Conservation (phyloP, 2,329 filamentous ascomycete genomes). For the Apiospora saccharicola region DNA sequence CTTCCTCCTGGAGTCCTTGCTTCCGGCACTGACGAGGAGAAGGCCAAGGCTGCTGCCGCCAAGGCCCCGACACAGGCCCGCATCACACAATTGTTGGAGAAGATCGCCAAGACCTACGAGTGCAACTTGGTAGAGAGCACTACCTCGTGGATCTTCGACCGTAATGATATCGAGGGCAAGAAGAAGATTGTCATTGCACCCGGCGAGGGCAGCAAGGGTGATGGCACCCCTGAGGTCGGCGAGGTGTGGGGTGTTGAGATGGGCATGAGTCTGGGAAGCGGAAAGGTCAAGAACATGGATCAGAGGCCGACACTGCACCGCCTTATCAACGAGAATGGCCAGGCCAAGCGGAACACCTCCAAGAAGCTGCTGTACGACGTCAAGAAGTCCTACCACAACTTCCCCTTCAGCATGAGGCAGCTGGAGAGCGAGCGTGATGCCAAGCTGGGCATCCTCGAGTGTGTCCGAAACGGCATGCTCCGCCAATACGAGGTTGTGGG, state of each 20-base stretch:
- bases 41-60: constrained; percentile 84
- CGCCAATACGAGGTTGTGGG: constrained; percentile 96
- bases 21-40: constrained; percentile 89
- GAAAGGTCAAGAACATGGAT: constrained; percentile 92
- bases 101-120: constrained; percentile 88
- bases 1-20: constrained; percentile 87
- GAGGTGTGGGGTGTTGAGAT: constrained; percentile 99
- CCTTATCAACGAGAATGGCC: constrained; percentile 89
- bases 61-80: constrained; percentile 86
- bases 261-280: constrained; percentile 86
- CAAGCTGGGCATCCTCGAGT: constrained; percentile 96
- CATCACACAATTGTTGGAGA: constrained; percentile 89
- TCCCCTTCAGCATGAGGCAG: constrained; percentile 97
- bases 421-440: constrained; percentile 95
- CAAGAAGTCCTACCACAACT: constrained; percentile 95
- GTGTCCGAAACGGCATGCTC: constrained; percentile 90
- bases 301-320: constrained; percentile 92
- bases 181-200: constrained; percentile 98
- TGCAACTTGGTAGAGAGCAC: constrained; percentile 97
- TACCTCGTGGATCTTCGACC: constrained; percentile 94
- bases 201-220: constrained; percentile 86
- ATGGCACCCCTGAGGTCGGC: constrained; percentile 85
- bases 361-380: constrained; percentile 93
- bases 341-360: constrained; percentile 91
- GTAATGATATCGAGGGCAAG: constrained; percentile 95